These are phyloP conservation scores for Dictyophora rubrovolvata DNA, from an alignment of 768 basidiomycete genomes.

Conservation along the genomic window DNA sequence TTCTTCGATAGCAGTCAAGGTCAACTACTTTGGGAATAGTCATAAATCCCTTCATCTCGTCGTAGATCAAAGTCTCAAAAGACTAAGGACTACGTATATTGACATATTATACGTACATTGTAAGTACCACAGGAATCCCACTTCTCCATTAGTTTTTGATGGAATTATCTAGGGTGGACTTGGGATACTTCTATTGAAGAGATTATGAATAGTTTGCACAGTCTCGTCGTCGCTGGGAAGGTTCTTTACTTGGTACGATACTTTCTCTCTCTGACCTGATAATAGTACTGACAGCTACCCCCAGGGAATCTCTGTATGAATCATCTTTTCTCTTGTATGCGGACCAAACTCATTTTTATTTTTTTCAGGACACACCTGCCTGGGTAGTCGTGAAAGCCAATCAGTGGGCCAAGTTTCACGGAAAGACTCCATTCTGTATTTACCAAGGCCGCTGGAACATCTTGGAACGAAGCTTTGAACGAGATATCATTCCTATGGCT, in stretches of 20 bases:
- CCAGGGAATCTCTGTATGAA: constrained; percentile 2
- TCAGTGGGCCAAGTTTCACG: constrained; percentile 25
- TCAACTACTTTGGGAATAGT: constrained; percentile 24
- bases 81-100: constrained; percentile 19
- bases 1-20: constrained; percentile 6
- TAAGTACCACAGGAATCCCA: not conserved
- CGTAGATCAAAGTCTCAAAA: constrained; percentile 14
- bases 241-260: constrained; percentile 24
- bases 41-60: constrained; percentile 19
- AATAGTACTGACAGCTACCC: not conserved
- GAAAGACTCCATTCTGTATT: constrained; percentile 26
- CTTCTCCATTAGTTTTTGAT: constrained; percentile 18
- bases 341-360: not conserved
- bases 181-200: constrained; percentile 33
- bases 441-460: constrained; percentile 24
- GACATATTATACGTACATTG: constrained; percentile 20
- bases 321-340: not conserved
- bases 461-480: constrained; percentile 24
- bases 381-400: constrained; percentile 22
- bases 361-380: constrained; percentile 16
- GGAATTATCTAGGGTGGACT: constrained; percentile 26
- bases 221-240: constrained; percentile 30
- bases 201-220: constrained; percentile 31
- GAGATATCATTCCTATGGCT: constrained; percentile 29
- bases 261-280: not conserved